These are phyloP conservation scores for Penicillium goetzii DNA, from an alignment of 495 filamentous ascomycete genomes.

Conservation along the genomic window DNA sequence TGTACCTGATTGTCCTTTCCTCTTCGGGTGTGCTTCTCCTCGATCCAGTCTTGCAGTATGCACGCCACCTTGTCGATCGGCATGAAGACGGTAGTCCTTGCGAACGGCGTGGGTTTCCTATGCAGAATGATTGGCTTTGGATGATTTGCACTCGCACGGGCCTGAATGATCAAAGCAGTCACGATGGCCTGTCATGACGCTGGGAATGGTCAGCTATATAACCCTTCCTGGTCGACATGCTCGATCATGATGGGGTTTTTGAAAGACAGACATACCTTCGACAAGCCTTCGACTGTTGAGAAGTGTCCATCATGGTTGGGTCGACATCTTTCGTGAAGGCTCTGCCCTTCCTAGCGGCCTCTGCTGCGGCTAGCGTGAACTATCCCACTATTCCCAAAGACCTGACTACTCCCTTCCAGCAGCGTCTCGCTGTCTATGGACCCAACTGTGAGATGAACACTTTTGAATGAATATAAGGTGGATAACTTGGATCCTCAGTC, in stretches of 20 bases:
- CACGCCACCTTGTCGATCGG: conserved; percentile 9
- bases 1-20: not conserved
- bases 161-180: not conserved
- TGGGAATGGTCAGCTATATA: conserved; percentile 7
- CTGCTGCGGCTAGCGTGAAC: conserved; percentile 45
- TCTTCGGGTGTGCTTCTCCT: not conserved
- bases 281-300: not conserved
- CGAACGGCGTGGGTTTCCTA: conserved; percentile 20
- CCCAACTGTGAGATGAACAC: conserved; percentile 49
- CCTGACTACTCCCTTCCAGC: conserved; percentile 60
- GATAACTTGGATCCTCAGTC: not conserved
- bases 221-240: conserved; percentile 3
- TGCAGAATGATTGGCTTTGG: conserved; percentile 20
- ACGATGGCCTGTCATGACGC: not conserved
- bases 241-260: conserved; percentile 2
- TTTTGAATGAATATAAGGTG: not conserved
- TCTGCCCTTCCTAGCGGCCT: conserved; percentile 47
- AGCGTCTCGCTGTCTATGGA: conserved; percentile 59
- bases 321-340: conserved; percentile 21
- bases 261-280: not conserved
- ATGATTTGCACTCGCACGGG: not conserved
- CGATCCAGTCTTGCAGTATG: not conserved
- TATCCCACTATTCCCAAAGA: conserved; percentile 58
- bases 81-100: conserved; percentile 7
- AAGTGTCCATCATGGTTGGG: conserved; percentile 23